Evolutionary conservation across 1,284 basidiomycete species (phyloP).

Genomic region (Ustilago crameri): DNA sequence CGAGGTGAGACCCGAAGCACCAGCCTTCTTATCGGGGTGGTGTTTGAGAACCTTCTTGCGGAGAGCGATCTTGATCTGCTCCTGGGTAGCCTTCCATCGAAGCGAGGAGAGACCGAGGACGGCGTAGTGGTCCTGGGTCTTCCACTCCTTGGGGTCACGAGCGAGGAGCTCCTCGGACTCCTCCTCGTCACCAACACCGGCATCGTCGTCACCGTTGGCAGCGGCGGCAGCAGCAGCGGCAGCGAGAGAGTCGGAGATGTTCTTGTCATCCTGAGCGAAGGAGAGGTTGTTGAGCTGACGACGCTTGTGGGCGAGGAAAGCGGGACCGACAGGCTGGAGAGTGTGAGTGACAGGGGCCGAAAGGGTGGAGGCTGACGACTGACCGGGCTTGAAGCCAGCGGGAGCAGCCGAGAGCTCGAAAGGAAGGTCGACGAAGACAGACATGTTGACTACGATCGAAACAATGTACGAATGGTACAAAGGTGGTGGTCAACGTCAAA

Average conservation of each 20-base stretch:
- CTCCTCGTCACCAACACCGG: constrained; percentile 90
- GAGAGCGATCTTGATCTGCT: constrained; percentile 97
- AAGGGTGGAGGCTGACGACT: constrained; percentile 48
- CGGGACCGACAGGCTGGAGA: constrained; percentile 61
- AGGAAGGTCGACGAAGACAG: constrained; percentile 60
- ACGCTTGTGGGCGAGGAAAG: constrained; percentile 64
- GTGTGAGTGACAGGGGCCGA: constrained; percentile 48
- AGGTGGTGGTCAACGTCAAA: constrained; percentile 9
- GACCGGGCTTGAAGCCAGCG: constrained; percentile 60
- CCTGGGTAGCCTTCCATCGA: constrained; percentile 85
- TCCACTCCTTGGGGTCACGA: constrained; percentile 97
- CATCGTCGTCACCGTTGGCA: constrained; percentile 79
- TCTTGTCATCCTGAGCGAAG: constrained; percentile 64
- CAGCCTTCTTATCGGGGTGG: constrained; percentile 98
- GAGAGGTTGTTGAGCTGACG: constrained; percentile 57
- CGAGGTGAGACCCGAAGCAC: constrained; percentile 78
- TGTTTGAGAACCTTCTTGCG: constrained; percentile 99
- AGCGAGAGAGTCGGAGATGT: constrained; percentile 46
- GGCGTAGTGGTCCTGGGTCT: constrained; percentile 99
- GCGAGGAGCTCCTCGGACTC: constrained; percentile 80
- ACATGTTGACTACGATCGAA: constrained; percentile 45
- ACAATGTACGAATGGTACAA: not conserved
- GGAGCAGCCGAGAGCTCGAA: constrained; percentile 61
- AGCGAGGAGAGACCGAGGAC: constrained; percentile 92
- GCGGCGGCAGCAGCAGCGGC: constrained; percentile 72